phyloP scores from a whole-genome alignment of 1,139 yeast genomes.

The Geotrichum aggregatum region DNA sequence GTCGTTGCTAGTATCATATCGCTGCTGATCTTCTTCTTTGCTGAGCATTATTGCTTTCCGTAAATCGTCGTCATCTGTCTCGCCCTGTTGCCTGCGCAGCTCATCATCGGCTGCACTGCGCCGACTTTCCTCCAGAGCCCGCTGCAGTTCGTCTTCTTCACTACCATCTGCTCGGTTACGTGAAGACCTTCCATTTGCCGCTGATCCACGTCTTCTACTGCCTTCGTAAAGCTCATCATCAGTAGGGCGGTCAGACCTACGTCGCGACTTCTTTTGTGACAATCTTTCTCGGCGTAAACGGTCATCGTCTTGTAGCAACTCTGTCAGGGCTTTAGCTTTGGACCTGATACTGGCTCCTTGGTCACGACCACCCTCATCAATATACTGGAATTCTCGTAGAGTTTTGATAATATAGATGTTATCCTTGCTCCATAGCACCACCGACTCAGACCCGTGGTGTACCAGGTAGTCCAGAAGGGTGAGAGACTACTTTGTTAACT shows the following conservation, averaged over 20 bases:
- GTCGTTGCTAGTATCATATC: conserved; percentile 21
- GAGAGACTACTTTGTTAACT: conserved; percentile 43
- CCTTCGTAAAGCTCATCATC: conserved; percentile 5
- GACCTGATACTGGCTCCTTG: conserved; percentile 87
- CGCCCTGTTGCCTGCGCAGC: conserved; percentile 45
- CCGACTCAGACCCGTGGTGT: conserved; percentile 82
- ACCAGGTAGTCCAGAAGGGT: conserved; percentile 86
- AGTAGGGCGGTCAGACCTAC: conserved; percentile 18
- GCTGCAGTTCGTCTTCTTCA: conserved; percentile 75
- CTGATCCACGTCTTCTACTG: conserved; percentile 22
- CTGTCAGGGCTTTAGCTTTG: conserved; percentile 85
- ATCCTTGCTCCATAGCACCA: conserved; percentile 91
- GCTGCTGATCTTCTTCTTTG: conserved; percentile 71
- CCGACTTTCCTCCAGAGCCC: conserved; percentile 78
- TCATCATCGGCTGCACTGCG: conserved; percentile 86
- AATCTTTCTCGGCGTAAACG: conserved; percentile 71
- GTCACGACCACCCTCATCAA: conserved; percentile 75
- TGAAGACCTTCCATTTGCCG: conserved; percentile 7
- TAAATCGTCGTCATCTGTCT: conserved; percentile 63
- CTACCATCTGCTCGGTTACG: conserved; percentile 40
- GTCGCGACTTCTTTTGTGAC: conserved; percentile 37
- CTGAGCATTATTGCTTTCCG: conserved; percentile 78
- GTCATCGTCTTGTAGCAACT: conserved; percentile 77
- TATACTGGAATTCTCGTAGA: conserved; percentile 80
- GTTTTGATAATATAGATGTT: conserved; percentile 87